Conservation (phyloP, 2,329 filamentous ascomycete species). For the Cercospora sojina region DNA sequence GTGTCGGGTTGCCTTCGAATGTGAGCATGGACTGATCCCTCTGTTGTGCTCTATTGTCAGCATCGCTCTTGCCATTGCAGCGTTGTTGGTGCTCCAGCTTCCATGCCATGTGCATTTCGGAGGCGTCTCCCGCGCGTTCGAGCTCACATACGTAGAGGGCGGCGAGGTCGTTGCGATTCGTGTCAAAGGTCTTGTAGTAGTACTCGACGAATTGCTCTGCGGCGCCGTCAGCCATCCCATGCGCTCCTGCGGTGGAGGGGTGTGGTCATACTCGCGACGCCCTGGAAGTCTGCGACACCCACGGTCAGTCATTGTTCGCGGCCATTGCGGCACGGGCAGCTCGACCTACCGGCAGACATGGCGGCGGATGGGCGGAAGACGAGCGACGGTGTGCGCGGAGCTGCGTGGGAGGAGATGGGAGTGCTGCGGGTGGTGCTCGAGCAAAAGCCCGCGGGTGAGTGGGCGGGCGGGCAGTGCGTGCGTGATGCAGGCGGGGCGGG, state of each 20-base stretch:
- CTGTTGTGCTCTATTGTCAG: conserved; percentile 48
- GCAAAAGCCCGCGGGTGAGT: background rate
- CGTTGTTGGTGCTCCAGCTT: background rate
- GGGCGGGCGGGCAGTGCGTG: background rate
- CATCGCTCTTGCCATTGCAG: background rate
- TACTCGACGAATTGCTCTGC: conserved; percentile 82
- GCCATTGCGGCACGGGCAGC: background rate
- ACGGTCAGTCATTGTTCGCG: conserved; percentile 2
- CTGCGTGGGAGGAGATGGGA: background rate
- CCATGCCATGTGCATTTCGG: background rate
- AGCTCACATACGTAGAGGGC: conserved; percentile 71
- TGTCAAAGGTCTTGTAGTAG: conserved; percentile 89
- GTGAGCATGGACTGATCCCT: conserved; percentile 86
- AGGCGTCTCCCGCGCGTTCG: background rate
- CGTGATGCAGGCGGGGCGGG: background rate
- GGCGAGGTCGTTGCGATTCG: conserved; percentile 62
- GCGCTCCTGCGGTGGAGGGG: background rate
- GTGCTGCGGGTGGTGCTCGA: background rate
- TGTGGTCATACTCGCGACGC: conserved; percentile 34
- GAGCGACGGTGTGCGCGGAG: background rate
- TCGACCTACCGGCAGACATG: conserved; percentile 7
- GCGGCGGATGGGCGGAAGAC: background rate
- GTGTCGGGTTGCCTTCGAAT: conserved; percentile 71
- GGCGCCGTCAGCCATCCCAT: conserved; percentile 7
- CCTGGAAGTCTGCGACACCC: conserved; percentile 35